Percentiles rank a stretch among this genome's conserved stretches.
These are phyloP conservation scores for Trypanosoma mega DNA, from an alignment of 208 protist species.

Conservation along the genomic window DNA sequence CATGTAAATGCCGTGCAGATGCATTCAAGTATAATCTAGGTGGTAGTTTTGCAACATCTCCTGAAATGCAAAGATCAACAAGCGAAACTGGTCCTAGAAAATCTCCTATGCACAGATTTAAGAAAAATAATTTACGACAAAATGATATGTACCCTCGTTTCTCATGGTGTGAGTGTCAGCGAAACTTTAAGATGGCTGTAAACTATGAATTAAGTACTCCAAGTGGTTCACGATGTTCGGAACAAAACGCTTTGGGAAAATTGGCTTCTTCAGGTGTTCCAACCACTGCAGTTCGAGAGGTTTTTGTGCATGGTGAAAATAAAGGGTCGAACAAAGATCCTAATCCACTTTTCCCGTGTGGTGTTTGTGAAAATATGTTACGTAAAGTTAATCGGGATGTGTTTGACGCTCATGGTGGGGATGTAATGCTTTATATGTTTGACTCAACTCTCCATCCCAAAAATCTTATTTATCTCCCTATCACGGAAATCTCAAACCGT, in stretches of 20 bases:
- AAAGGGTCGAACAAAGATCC: conserved; percentile 47
- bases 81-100: too few species aligned
- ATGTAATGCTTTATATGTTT: conserved; percentile 88
- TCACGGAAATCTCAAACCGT: conserved; percentile 83
- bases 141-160: conserved; percentile 16
- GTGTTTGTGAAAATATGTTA: conserved; percentile 91
- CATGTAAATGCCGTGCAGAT: conserved; percentile 47
- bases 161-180: conserved; percentile 78
- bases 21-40: not conserved
- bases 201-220: conserved; percentile 92
- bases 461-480: conserved; percentile 78
- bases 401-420: conserved; percentile 51
- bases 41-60: too few species aligned
- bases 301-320: conserved; percentile 83
- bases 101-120: too few species aligned
- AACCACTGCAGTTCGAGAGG: conserved; percentile 75
- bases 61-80: too few species aligned
- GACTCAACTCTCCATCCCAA: conserved; percentile 63
- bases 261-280: conserved; percentile 74
- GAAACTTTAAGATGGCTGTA: conserved; percentile 67
- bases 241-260: conserved; percentile 89
- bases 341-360: conserved; percentile 90
- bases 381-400: conserved; percentile 83
- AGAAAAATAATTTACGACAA: not conserved
- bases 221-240: conserved; percentile 86